Conservation (phyloP, 2,329 filamentous ascomycete species). For the Talaromyces sp. region DNA sequence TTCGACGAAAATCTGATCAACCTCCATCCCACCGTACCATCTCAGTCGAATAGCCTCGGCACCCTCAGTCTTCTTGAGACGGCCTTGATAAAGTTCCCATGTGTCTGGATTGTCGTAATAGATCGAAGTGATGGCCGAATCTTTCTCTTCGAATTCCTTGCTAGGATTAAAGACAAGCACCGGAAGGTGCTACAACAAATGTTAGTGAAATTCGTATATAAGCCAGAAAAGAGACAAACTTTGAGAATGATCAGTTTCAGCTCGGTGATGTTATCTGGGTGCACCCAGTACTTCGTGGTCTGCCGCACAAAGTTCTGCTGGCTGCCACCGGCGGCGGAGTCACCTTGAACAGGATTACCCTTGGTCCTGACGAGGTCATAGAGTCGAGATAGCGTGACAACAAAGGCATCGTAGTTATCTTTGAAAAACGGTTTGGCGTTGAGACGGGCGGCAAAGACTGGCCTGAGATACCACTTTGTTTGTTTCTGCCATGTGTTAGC, state of each 20-base stretch:
- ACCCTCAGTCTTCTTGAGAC: constrained; percentile 95
- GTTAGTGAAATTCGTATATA: not conserved
- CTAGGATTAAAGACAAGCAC: constrained; percentile 95
- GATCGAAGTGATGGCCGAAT: constrained; percentile 94
- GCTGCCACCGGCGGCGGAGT: constrained; percentile 80
- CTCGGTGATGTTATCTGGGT: constrained; percentile 96
- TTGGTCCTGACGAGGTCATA: constrained; percentile 93
- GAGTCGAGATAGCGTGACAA: constrained; percentile 88
- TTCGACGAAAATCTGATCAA: constrained; percentile 92
- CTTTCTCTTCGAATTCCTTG: constrained; percentile 88
- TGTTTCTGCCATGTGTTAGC: constrained; percentile 89
- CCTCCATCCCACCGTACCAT: constrained; percentile 97
- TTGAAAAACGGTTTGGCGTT: constrained; percentile 98
- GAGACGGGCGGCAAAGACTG: constrained; percentile 90
- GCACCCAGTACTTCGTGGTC: constrained; percentile 99
- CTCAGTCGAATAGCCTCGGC: constrained; percentile 92
- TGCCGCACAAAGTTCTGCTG: constrained; percentile 96
- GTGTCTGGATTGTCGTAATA: constrained; percentile 95
- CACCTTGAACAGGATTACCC: constrained; percentile 86
- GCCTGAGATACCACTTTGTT: constrained; percentile 87
- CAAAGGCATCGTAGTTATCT: constrained; percentile 95
- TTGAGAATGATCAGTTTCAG: constrained; percentile 96
- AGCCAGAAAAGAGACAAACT: constrained; percentile 27
- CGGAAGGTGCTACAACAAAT: constrained; percentile 64
- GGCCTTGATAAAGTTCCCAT: constrained; percentile 91